Conservation (phyloP, 352 stramenopile species). For the Globisporangium cystogenes region DNA sequence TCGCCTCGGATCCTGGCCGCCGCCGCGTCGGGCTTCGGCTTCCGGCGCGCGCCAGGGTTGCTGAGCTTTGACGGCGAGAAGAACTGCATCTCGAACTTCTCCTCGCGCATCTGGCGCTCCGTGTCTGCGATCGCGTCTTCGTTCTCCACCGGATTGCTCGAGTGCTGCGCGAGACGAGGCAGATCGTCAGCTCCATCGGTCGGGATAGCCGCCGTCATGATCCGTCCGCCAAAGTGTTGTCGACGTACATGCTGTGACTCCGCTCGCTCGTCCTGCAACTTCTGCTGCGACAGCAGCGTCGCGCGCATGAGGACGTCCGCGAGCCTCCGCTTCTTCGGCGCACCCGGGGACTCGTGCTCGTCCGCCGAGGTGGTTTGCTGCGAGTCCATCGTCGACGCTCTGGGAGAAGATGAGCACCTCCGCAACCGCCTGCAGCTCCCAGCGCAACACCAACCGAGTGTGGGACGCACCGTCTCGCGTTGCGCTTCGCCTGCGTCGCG, state of each 20-base stretch:
- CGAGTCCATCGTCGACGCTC: constrained; percentile 9
- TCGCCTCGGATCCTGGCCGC: constrained; percentile 45
- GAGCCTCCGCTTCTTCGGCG: constrained; percentile 25
- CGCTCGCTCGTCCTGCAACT: constrained; percentile 1
- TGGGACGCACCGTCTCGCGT: not conserved
- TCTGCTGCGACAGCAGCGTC: constrained; percentile 53
- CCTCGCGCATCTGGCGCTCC: constrained; percentile 46
- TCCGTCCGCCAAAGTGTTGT: too few species aligned
- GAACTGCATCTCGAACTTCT: constrained; percentile 44
- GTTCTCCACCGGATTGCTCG: constrained; percentile 8
- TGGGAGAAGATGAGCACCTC: too few species aligned
- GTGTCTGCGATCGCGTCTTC: constrained; percentile 56
- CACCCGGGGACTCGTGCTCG: constrained; percentile 3
- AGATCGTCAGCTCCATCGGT: not conserved
- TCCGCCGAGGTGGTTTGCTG: not conserved
- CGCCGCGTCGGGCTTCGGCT: constrained; percentile 17
- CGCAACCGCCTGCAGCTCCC: too few species aligned
- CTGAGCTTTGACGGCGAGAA: constrained; percentile 47
- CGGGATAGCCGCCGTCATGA: too few species aligned
- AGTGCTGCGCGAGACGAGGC: not conserved
- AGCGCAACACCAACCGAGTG: too few species aligned
- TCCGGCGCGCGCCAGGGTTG: not conserved
- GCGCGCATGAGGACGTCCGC: constrained; percentile 56
- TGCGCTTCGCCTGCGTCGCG: constrained; percentile 4
- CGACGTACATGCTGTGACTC: not conserved